These are phyloP conservation scores for Carnegiea gigantea DNA, from an alignment of 179 eudicot genomes.

Conservation along the genomic window DNA sequence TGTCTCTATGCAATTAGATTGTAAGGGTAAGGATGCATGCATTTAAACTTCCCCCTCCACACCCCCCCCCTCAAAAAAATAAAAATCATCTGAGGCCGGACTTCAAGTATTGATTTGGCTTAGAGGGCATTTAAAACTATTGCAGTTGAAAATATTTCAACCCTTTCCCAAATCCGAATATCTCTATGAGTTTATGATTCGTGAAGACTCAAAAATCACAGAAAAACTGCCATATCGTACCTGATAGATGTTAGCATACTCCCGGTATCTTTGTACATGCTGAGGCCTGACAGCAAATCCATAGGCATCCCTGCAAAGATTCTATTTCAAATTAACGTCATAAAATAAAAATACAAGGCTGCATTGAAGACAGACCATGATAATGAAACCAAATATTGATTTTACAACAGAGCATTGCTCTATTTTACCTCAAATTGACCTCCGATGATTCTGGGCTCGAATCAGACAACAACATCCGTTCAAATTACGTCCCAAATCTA, in stretches of 20 bases:
- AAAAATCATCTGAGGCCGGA: no score
- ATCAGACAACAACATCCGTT: constrained; percentile 10
- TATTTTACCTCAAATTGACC: constrained; percentile 3
- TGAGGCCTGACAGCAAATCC: constrained; percentile 99
- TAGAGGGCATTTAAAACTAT: not conserved
- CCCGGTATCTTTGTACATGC: constrained; percentile 90
- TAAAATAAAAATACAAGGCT: constrained; percentile 1
- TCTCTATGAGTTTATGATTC: not conserved
- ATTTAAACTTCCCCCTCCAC: no score
- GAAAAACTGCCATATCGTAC: constrained; percentile 26
- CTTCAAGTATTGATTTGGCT: not conserved
- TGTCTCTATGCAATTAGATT: no score
- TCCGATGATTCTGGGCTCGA: constrained; percentile 1
- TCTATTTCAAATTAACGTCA: not conserved
- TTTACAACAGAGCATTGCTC: constrained; percentile 8
- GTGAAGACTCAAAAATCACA: not conserved
- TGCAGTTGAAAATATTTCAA: not conserved
- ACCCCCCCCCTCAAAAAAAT: no score
- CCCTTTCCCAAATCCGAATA: not conserved
- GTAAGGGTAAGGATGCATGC: no score
- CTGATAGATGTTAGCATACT: constrained; percentile 94
- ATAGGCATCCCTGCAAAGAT: constrained; percentile 82
- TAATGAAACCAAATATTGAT: constrained; percentile 2
- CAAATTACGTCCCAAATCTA: constrained; percentile 11
- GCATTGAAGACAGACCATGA: constrained; percentile 5